Conservation (phyloP, 768 basidiomycete species). For the Lentinus brumalis region DNA sequence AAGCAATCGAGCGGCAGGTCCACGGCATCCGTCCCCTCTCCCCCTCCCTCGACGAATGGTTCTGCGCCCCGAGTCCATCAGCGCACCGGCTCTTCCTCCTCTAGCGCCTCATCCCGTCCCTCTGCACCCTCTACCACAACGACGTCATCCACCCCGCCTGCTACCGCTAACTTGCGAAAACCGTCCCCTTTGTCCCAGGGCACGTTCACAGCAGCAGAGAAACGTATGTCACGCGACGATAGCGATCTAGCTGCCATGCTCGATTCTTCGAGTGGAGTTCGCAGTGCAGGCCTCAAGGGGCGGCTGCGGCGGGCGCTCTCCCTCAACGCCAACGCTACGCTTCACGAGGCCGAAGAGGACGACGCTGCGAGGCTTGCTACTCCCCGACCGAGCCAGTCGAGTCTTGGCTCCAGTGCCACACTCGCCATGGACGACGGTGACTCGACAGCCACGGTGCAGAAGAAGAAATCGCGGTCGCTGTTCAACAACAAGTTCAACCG, state of each 20-base stretch:
- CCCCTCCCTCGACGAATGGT: conserved; percentile 22
- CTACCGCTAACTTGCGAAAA: conserved; percentile 33
- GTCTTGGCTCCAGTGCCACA: conserved; percentile 31
- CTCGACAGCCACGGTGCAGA: conserved; percentile 41
- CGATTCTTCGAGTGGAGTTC: conserved; percentile 44
- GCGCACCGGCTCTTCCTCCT: conserved; percentile 50
- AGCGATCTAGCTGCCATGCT: conserved; percentile 64
- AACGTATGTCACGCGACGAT: conserved; percentile 78
- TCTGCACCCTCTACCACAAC: conserved; percentile 37
- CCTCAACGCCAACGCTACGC: conserved; percentile 57
- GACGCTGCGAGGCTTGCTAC: conserved; percentile 16
- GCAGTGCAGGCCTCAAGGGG: conserved; percentile 75
- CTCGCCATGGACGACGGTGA: conserved; percentile 32
- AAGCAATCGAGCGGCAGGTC: conserved; percentile 21
- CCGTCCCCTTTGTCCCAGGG: conserved; percentile 76
- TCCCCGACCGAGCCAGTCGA: conserved; percentile 27
- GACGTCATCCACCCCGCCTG: conserved; percentile 31
- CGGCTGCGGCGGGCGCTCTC: conserved; percentile 74
- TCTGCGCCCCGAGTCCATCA: conserved; percentile 43
- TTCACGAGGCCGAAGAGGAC: conserved; percentile 61
- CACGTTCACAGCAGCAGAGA: conserved; percentile 61
- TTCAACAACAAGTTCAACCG: conserved; percentile 90
- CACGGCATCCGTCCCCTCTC: conserved; percentile 19
- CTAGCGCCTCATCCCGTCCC: conserved; percentile 36
- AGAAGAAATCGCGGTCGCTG: conserved; percentile 75